Conservation (phyloP, 139 green algal genomes). For the Mesotaenium endlicherianum region DNA sequence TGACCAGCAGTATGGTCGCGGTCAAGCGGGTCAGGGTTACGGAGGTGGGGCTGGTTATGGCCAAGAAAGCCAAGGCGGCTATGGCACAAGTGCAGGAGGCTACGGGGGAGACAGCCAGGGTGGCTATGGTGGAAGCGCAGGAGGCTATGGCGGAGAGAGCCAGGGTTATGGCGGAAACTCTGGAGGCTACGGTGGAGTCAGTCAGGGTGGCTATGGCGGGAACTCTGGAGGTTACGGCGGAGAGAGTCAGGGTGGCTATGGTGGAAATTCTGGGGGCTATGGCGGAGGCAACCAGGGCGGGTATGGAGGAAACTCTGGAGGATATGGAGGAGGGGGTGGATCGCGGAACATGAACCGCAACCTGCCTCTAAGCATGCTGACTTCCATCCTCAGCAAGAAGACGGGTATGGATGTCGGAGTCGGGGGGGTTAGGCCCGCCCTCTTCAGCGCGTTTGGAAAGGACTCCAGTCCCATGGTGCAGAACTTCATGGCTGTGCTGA, state of each 20-base stretch:
- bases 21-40: not conserved
- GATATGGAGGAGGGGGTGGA: not conserved
- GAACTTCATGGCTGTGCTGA: not conserved
- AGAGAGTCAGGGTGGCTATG: not conserved
- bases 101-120: not conserved
- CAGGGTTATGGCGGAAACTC: not conserved
- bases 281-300: too few relatives aligned
- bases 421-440: not conserved
- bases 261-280: too few relatives aligned
- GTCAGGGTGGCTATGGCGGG: not conserved
- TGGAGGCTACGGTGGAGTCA: not conserved
- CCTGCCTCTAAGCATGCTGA: not conserved
- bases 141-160: not conserved
- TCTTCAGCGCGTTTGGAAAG: constrained; percentile 12
- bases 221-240: not conserved
- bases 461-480: constrained; percentile 17
- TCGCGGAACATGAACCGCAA: not conserved
- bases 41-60: not conserved
- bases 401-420: constrained; percentile 3
- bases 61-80: not conserved
- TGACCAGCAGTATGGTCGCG: not conserved
- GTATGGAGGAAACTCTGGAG: constrained; percentile 1
- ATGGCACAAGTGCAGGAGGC: not conserved
- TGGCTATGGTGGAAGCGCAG: not conserved
- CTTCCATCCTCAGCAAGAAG: not conserved